Evolutionary conservation across 1,284 basidiomycete species (phyloP), one percentile per base, ranked within the genome.

Genomic region (Ceratorhiza oryzae-sativae): DNA sequence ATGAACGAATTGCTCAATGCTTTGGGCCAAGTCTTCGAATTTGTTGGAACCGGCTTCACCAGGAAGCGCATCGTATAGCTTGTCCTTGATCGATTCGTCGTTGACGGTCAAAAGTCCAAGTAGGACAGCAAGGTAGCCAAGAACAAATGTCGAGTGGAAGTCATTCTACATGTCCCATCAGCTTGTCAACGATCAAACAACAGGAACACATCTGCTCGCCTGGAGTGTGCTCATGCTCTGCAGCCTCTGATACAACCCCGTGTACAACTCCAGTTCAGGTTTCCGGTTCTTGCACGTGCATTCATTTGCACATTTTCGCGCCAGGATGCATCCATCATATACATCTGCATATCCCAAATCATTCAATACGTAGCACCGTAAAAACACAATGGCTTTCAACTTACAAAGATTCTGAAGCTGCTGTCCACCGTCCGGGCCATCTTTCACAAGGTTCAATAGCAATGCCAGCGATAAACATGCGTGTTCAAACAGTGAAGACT

Each of bases 391-490:
- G 20, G 20, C 49, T 70, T 6, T 39, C 36, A 9, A 77, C 84
- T 74, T 77, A 90, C 89, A 80, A 51, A 81, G 84, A 13, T 83
- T 81, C 60, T 84, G 82, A 5, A 87, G 78, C 2, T 81, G 73
- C 42, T 82, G 78, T 58, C 84, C 86, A 3, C 84, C 82, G n/a
- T 79, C 79, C 0, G 83, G 81, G n/a, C 83, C 80, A 9, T 81
- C 82, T 77, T 91, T 89, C 0, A 90, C 86, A 48, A 92, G 80
- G 78, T 92, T 92, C 55, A 90, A 90, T 67, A 92, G 80, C 8
- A 92, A 79, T 0, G 88, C 91, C 2, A 92, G 82, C 8, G 86
- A 84, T 27, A 92, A 86, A 78, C 90, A 92, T 2, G 91, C 80
- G 51, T 84, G 83, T 77, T 92, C 91, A 23, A 90, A 67, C 25